Percentiles rank a stretch among this genome's conserved stretches.
Conservation (phyloP, 2,329 filamentous ascomycete genomes). For the Sporothrix humicola region DNA sequence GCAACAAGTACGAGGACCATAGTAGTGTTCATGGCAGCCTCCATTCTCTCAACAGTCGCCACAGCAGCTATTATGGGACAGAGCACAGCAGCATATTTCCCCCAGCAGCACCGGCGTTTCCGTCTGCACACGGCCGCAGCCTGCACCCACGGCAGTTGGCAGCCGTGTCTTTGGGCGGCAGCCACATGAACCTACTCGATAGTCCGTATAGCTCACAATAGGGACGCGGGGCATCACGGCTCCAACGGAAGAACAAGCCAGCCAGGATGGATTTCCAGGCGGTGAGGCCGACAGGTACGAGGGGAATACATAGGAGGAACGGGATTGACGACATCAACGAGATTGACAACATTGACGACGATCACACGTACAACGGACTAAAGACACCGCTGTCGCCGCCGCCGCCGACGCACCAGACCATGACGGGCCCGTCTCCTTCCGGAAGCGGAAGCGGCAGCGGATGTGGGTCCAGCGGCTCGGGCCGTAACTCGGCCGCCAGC, state of each 20-base stretch:
- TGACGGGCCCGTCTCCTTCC: neutral
- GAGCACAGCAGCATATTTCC: neutral
- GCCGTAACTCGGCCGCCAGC: constrained; percentile 23
- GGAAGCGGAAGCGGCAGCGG: neutral
- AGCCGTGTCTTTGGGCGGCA: neutral
- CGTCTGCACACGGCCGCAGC: constrained; percentile 8
- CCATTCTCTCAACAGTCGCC: neutral
- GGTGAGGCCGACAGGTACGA: neutral
- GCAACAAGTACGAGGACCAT: neutral
- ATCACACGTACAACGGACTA: constrained; percentile 18
- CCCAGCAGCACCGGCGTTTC: neutral
- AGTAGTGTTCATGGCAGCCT: constrained; percentile 6
- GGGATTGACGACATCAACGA: neutral
- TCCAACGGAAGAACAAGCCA: constrained; percentile 33
- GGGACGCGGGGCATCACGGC: constrained; percentile 38
- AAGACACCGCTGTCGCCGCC: constrained; percentile 36
- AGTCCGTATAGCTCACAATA: constrained; percentile 32
- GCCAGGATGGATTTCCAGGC: constrained; percentile 32
- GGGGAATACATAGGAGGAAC: neutral
- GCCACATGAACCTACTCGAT: neutral
- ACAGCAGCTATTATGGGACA: neutral
- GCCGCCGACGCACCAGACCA: constrained; percentile 33
- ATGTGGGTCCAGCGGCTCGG: neutral
- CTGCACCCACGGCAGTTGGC: constrained; percentile 22
- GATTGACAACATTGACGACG: constrained; percentile 10